Evolutionary conservation across 164 flowering plant genomes (phyloP).

Genomic region (Nelumbo lutea): DNA sequence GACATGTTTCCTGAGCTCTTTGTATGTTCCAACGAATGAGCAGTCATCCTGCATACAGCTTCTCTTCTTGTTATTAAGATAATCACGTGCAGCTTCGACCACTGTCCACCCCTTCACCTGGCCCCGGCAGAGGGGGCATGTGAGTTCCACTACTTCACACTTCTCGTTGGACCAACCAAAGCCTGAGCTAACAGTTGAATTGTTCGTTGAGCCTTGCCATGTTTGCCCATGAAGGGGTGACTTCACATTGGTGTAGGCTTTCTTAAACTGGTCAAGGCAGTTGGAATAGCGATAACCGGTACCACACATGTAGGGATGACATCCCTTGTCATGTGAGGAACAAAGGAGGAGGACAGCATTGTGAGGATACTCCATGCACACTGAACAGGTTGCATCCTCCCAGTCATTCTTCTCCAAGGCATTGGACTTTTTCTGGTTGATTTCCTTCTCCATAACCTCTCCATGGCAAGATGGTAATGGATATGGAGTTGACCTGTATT

Average conservation of each 20-base stretch:
- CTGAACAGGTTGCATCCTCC: conserved; percentile 9
- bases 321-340: conserved; percentile 6
- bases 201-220: conserved; percentile 8
- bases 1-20: conserved; percentile 41
- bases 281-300: conserved; percentile 7
- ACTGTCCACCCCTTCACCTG: conserved; percentile 53
- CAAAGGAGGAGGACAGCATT: conserved; percentile 11
- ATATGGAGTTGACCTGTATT: conserved; percentile 47
- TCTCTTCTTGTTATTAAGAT: conserved; percentile 37
- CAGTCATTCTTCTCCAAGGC: conserved; percentile 17
- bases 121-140: conserved; percentile 50
- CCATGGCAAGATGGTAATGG: conserved; percentile 28
- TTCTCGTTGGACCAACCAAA: conserved; percentile 18
- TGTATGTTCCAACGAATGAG: conserved; percentile 34
- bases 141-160: conserved; percentile 30
- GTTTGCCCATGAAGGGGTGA: conserved; percentile 14
- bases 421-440: conserved; percentile 22
- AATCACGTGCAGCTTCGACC: conserved; percentile 41
- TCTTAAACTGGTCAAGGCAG: conserved; percentile 12
- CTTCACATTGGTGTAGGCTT: conserved; percentile 25
- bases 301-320: conserved; percentile 10
- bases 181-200: conserved; percentile 2
- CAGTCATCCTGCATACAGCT: conserved; percentile 42
- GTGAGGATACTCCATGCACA: conserved; percentile 10
- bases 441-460: conserved; percentile 18